Percentiles rank a stretch among this genome's conserved stretches.
These are phyloP conservation scores for Penicillium goetzii DNA, from an alignment of 495 filamentous ascomycete genomes.

Conservation along the genomic window DNA sequence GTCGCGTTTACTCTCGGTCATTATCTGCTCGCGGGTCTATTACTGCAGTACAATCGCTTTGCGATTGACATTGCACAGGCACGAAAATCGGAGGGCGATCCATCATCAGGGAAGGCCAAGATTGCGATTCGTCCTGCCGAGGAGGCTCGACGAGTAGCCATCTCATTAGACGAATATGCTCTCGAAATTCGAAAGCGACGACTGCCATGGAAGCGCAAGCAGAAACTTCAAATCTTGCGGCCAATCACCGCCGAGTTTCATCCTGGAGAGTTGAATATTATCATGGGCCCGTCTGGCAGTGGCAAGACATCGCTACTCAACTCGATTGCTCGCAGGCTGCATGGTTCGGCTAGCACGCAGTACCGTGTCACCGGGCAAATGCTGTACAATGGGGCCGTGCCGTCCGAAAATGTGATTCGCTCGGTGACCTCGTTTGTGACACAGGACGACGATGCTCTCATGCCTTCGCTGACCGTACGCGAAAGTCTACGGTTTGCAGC, in stretches of 20 bases:
- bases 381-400: constrained; percentile 67
- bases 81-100: constrained; percentile 56
- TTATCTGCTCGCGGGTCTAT: constrained; percentile 55
- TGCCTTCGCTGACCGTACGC: constrained; percentile 73
- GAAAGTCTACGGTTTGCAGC: constrained; percentile 73
- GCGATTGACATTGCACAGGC: constrained; percentile 64
- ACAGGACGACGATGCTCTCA: constrained; percentile 73
- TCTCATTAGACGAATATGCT: constrained; percentile 62
- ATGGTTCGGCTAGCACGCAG: constrained; percentile 54
- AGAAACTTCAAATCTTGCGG: constrained; percentile 61
- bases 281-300: constrained; percentile 77
- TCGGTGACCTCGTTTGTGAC: constrained; percentile 76
- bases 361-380: constrained; percentile 62
- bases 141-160: constrained; percentile 59
- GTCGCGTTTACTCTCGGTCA: constrained; percentile 61
- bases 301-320: constrained; percentile 75
- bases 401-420: constrained; percentile 64
- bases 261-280: constrained; percentile 67
- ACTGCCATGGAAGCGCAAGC: constrained; percentile 44
- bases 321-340: constrained; percentile 65
- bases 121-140: constrained; percentile 52
- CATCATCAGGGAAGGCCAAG: constrained; percentile 64
- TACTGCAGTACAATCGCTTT: constrained; percentile 60
- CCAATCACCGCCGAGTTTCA: constrained; percentile 65
- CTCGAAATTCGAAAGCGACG: constrained; percentile 64